Conservation (phyloP, 129 eudicot genomes). For the Ambrosia trifida region DNA sequence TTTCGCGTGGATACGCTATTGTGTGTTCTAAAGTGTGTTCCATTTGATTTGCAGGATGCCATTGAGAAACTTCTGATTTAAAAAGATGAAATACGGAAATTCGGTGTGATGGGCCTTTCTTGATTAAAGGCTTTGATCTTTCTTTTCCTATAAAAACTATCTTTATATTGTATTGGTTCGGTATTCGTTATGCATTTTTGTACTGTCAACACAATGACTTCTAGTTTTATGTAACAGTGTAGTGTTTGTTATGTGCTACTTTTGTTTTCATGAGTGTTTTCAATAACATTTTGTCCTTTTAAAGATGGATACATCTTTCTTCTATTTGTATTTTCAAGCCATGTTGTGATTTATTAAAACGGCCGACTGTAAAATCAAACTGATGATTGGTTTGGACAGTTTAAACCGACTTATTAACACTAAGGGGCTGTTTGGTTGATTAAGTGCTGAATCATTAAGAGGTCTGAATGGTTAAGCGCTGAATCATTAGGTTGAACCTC, state of each 20-base stretch:
- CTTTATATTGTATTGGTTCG: neutral
- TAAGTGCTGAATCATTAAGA: too few relatives aligned
- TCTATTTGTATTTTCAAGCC: neutral
- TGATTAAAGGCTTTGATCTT: slow-evolving; percentile 58
- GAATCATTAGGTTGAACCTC: too few relatives aligned
- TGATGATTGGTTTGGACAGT: too few relatives aligned
- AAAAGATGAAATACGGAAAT: slow-evolving; percentile 29
- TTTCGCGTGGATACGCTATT: neutral
- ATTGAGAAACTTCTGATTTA: slow-evolving; percentile 87
- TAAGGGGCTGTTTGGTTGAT: too few relatives aligned
- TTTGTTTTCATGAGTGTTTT: neutral
- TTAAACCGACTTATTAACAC: too few relatives aligned
- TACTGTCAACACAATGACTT: slow-evolving; percentile 7
- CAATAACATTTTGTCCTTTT: too few relatives aligned
- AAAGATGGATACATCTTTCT: neutral
- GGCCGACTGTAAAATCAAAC: too few relatives aligned
- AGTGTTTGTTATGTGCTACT: slow-evolving; percentile 7
- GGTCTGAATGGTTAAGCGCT: too few relatives aligned
- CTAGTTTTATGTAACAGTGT: slow-evolving; percentile 30
- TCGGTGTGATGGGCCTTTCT: slow-evolving; percentile 80
- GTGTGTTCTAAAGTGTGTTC: neutral
- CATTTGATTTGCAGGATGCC: slow-evolving; percentile 59
- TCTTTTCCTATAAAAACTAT: slow-evolving; percentile 31
- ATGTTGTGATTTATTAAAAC: too few relatives aligned
- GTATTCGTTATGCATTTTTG: slow-evolving; percentile 23